Percentiles rank a stretch among this genome's conserved stretches.
These are phyloP conservation scores for Solanum virginianum DNA, from an alignment of 257 asterid genomes.

Conservation along the genomic window DNA sequence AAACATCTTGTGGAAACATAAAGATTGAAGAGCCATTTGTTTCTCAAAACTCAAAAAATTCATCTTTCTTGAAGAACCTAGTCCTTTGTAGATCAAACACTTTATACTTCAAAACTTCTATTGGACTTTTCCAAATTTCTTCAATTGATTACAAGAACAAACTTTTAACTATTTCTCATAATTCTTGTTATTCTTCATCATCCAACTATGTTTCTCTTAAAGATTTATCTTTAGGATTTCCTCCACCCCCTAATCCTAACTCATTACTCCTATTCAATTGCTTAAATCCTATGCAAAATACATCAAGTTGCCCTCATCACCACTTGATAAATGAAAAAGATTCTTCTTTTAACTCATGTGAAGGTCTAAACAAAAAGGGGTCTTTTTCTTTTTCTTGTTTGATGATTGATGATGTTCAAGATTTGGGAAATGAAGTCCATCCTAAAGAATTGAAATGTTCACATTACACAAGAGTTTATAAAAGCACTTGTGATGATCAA, in stretches of 20 bases:
- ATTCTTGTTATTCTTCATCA: conserved; percentile 16
- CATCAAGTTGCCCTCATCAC: background rate
- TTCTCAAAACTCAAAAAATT: conserved; percentile 2
- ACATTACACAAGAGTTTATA: conserved; percentile 24
- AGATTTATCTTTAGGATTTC: conserved; percentile 32
- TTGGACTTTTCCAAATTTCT: conserved; percentile 33
- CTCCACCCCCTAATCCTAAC: conserved; percentile 17
- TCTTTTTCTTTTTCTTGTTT: conserved; percentile 13
- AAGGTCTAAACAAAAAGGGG: background rate
- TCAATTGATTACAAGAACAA: conserved; percentile 29
- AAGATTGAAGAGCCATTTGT: conserved; percentile 16
- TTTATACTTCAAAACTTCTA: conserved; percentile 32
- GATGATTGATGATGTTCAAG: conserved; percentile 11
- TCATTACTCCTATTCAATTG: conserved; percentile 32
- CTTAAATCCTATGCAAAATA: background rate
- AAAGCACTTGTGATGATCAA: background rate
- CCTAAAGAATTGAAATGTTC: conserved; percentile 29
- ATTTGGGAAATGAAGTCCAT: conserved; percentile 4
- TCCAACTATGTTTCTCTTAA: conserved; percentile 22
- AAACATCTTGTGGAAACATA: conserved; percentile 20
- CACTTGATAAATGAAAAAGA: background rate
- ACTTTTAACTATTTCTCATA: conserved; percentile 25
- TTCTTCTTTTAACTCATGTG: background rate
- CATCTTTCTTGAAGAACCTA: conserved; percentile 17
- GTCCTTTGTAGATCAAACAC: conserved; percentile 36